A percentile compares a stretch with the other conserved stretches of the same genome.
Evolutionary conservation across 352 stramenopile genomes (phyloP).

Genomic region (Achlya hypogyna): DNA sequence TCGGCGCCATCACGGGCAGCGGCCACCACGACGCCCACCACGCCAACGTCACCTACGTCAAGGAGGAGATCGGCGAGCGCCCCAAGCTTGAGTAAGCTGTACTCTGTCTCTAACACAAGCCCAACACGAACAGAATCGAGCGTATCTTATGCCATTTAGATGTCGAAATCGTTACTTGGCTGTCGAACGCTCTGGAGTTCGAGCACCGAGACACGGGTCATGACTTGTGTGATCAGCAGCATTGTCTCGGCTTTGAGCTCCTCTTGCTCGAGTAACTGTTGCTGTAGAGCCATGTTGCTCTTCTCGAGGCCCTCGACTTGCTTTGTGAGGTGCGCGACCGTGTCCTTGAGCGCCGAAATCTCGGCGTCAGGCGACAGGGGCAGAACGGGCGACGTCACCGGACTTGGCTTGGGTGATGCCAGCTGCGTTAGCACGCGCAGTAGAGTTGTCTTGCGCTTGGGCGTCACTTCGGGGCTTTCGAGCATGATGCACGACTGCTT

Average conservation of each 20-base stretch:
- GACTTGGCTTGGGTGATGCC: background rate
- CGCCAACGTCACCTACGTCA: constrained; percentile 39
- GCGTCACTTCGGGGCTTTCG: background rate
- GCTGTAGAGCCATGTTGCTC: constrained; percentile 70
- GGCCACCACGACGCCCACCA: constrained; percentile 30
- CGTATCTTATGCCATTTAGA: too few species aligned
- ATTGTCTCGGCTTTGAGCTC: constrained; percentile 78
- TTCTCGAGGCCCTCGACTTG: constrained; percentile 65
- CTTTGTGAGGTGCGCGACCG: constrained; percentile 43
- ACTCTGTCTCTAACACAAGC: too few species aligned
- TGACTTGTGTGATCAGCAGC: constrained; percentile 75
- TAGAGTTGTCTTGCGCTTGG: background rate
- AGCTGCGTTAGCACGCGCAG: background rate
- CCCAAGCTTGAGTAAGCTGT: constrained; percentile 36
- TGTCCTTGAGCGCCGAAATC: background rate
- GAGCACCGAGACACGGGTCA: constrained; percentile 72
- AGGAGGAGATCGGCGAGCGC: constrained; percentile 48
- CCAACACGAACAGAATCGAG: background rate
- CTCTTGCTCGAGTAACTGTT: constrained; percentile 70
- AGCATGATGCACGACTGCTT: constrained; percentile 15
- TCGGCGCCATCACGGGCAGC: constrained; percentile 43
- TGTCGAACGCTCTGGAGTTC: constrained; percentile 46
- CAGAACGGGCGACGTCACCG: background rate
- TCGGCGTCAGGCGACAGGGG: background rate
- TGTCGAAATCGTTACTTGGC: constrained; percentile 23